These are phyloP conservation scores for Hymenoscyphus infarciens DNA, from an alignment of 2,329 filamentous ascomycete genomes.

Conservation along the genomic window DNA sequence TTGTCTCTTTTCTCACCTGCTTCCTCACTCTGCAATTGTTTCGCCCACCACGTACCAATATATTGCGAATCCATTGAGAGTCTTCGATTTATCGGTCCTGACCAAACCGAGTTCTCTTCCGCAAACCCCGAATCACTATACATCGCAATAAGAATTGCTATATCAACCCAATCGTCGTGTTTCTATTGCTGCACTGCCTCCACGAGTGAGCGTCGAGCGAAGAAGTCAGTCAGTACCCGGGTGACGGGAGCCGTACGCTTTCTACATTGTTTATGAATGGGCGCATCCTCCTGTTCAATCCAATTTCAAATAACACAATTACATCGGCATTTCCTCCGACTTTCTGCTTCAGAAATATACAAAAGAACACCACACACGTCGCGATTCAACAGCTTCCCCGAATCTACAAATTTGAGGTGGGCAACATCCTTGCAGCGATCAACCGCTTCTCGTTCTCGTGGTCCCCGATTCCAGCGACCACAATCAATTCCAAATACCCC, in stretches of 20 bases:
- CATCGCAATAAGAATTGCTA: not conserved
- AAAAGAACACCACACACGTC: not conserved
- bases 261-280: not conserved
- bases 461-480: not conserved
- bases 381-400: not conserved
- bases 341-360: not conserved
- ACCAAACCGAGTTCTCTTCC: not conserved
- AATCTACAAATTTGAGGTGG: not conserved
- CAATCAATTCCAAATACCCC: conserved; percentile 26
- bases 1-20: not conserved
- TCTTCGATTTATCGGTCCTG: not conserved
- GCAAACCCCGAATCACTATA: not conserved
- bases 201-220: not conserved
- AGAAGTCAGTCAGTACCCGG: not conserved
- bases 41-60: not conserved
- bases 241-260: not conserved
- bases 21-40: not conserved
- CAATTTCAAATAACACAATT: not conserved
- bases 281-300: not conserved
- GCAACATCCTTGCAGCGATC: conserved; percentile 10
- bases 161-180: not conserved
- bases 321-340: not conserved
- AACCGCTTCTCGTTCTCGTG: not conserved
- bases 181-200: conserved; percentile 3
- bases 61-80: not conserved